Evolutionary conservation across 2,329 filamentous ascomycete genomes (phyloP).

Genomic region (Penicillium sp.): DNA sequence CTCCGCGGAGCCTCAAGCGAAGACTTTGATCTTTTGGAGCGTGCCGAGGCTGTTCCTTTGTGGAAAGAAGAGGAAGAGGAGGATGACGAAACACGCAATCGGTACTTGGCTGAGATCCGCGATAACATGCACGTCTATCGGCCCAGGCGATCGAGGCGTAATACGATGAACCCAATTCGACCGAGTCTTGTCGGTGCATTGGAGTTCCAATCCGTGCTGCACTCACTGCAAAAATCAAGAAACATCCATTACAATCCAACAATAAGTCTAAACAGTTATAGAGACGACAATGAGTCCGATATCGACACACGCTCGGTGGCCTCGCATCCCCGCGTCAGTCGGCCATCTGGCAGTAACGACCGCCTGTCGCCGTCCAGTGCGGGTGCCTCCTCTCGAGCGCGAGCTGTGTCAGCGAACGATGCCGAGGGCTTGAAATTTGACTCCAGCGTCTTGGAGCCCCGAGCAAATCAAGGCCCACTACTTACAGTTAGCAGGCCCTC

Average conservation of each 20-base stretch:
- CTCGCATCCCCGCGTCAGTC: constrained; percentile 45
- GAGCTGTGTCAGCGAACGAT: constrained; percentile 63
- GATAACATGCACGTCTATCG: constrained; percentile 89
- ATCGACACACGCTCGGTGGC: constrained; percentile 49
- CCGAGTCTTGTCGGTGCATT: constrained; percentile 90
- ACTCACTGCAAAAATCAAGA: constrained; percentile 78
- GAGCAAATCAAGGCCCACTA: constrained; percentile 28
- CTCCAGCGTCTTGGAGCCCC: constrained; percentile 32
- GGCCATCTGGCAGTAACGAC: constrained; percentile 20
- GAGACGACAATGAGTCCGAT: constrained; percentile 58
- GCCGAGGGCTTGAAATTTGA: constrained; percentile 50
- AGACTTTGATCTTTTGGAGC: constrained; percentile 64
- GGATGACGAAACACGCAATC: constrained; percentile 56
- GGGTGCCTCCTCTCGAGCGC: constrained; percentile 34
- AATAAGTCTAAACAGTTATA: constrained; percentile 68
- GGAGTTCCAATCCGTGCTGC: constrained; percentile 87
- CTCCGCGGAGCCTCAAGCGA: constrained; percentile 53
- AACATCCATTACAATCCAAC: constrained; percentile 67
- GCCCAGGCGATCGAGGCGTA: constrained; percentile 63
- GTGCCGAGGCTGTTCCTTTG: constrained; percentile 44
- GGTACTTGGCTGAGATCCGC: constrained; percentile 74
- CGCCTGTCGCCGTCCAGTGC: constrained; percentile 27
- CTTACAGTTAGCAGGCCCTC: constrained; percentile 45
- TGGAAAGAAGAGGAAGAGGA: constrained; percentile 55
- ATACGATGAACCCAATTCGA: constrained; percentile 77